Conservation (phyloP, 352 stramenopile genomes). For the Phytopythium mirpurense region DNA sequence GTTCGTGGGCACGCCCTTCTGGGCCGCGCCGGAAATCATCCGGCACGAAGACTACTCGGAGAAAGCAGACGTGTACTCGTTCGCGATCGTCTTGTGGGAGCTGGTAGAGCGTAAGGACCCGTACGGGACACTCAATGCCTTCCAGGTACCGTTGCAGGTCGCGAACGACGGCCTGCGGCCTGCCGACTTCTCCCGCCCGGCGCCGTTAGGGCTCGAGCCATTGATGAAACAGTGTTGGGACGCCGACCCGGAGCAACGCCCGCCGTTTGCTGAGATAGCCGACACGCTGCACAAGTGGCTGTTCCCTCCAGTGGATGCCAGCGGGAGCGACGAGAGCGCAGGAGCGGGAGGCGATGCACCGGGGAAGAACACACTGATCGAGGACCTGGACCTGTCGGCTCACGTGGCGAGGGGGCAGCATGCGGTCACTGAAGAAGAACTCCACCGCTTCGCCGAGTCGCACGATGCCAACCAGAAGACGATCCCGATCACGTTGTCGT, state of each 20-base stretch:
- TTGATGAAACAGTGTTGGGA: slow-evolving; percentile 80
- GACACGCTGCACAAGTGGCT: slow-evolving; percentile 62
- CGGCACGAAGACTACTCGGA: slow-evolving; percentile 71
- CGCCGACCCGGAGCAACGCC: slow-evolving; percentile 53
- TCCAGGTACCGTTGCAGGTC: slow-evolving; percentile 67
- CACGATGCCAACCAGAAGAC: slow-evolving; percentile 53
- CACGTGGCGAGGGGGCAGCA: slow-evolving; percentile 51
- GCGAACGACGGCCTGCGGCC: slow-evolving; percentile 66
- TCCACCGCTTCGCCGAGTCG: slow-evolving; percentile 57
- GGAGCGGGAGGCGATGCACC: slow-evolving; percentile 11
- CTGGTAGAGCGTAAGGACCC: slow-evolving; percentile 67
- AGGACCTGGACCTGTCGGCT: slow-evolving; percentile 34
- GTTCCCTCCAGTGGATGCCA: neutral
- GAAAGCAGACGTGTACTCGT: slow-evolving; percentile 80
- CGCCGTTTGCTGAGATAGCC: slow-evolving; percentile 53
- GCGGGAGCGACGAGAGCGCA: slow-evolving; percentile 8
- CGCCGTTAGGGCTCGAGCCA: slow-evolving; percentile 54
- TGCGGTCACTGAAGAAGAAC: slow-evolving; percentile 33
- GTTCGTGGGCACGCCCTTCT: slow-evolving; percentile 76
- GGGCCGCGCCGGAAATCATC: slow-evolving; percentile 72
- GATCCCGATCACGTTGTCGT: slow-evolving; percentile 60
- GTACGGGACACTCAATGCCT: slow-evolving; percentile 69
- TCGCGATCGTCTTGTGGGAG: slow-evolving; percentile 69
- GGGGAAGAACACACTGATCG: slow-evolving; percentile 11
- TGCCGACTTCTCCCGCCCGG: slow-evolving; percentile 33